Evolutionary conservation across 257 asterid genomes (phyloP), one percentile per base, ranked within the genome.

Genomic region (Misopates orontium): DNA sequence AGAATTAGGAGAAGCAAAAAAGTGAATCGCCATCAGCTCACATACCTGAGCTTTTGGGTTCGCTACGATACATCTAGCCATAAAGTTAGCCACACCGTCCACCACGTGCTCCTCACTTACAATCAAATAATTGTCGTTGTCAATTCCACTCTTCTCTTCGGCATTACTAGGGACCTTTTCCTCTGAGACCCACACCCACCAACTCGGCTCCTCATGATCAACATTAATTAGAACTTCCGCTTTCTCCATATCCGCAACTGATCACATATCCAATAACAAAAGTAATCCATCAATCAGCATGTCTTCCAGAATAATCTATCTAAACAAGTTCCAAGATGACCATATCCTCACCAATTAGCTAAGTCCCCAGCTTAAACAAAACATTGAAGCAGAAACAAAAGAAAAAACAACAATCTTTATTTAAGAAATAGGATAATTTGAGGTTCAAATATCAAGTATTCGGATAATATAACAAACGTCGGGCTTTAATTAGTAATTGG

Each of bases 171-270:
- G 85, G 55, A 64, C 73, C 76, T 70, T 86, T 18, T 86, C 94
- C 60, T 93, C 95, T 0, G 95, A 68, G 16, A 93, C 95, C 99
- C 96, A 93, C 49, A 93, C 97, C 96, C 99, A 93, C 95, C 96
- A 84, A 76, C 95, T 93, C 8, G 99, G 95, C 60, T 90, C 88
- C 71, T 90, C 89, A 13, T 74, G 85, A 62, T 79, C 95, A 24
- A 82, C 77, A 61, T 85, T 80, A 42, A 90, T 78, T 68, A 90
- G 78, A 71, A 81, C 76, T 60, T 84, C 98, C 15, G 82, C 82
- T 32, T 78, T 78, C 77, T 85, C 89, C 70, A 70, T 20, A 75
- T 92, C 97, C 15, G 19, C 78, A 32, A 70, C 95, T 89, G 72
- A 68, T 66, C 51, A 78, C 66, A 53, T 71, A 64, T 17, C 64